Percentiles rank a stretch among this genome's conserved stretches.
Evolutionary conservation across 2,329 filamentous ascomycete species (phyloP).

Genomic region (Hypoxylon rubiginosum): DNA sequence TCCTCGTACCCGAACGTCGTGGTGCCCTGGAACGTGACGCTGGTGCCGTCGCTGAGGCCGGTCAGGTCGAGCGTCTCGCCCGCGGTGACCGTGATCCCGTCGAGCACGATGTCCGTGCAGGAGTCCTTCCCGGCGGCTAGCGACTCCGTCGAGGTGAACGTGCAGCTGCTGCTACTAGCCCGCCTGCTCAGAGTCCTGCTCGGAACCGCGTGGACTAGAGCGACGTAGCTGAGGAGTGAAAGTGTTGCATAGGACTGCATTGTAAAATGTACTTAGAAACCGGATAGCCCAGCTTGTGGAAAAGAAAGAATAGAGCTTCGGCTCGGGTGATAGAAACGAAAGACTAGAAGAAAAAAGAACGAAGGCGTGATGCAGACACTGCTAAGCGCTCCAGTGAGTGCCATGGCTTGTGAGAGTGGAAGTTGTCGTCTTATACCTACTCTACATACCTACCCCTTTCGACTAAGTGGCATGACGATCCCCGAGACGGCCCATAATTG

Average conservation of each 20-base stretch:
- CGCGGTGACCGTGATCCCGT: conserved; percentile 67
- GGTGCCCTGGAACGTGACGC: conserved; percentile 72
- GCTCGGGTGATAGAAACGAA: neutral
- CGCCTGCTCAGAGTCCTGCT: conserved; percentile 13
- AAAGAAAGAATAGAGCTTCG: conserved; percentile 5
- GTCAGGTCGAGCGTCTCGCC: conserved; percentile 66
- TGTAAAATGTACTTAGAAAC: neutral
- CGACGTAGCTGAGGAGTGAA: conserved; percentile 9
- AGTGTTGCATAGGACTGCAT: conserved; percentile 8
- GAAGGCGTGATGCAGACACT: neutral
- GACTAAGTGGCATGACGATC: conserved; percentile 23
- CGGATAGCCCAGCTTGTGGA: neutral
- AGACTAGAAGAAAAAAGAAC: neutral
- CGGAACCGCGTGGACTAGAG: conserved; percentile 22
- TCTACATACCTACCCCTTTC: conserved; percentile 13
- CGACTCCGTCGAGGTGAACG: conserved; percentile 18
- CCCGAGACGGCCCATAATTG: conserved; percentile 6
- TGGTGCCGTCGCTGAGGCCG: conserved; percentile 41
- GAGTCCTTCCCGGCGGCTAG: conserved; percentile 19
- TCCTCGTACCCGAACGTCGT: conserved; percentile 77
- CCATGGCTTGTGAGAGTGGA: neutral
- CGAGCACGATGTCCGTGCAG: conserved; percentile 60
- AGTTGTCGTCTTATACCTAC: conserved; percentile 20
- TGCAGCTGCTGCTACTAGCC: conserved; percentile 27
- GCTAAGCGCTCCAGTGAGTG: conserved; percentile 2